phyloP scores from a whole-genome alignment of 2,329 filamentous ascomycete species.

The Tolypocladium inflatum region DNA sequence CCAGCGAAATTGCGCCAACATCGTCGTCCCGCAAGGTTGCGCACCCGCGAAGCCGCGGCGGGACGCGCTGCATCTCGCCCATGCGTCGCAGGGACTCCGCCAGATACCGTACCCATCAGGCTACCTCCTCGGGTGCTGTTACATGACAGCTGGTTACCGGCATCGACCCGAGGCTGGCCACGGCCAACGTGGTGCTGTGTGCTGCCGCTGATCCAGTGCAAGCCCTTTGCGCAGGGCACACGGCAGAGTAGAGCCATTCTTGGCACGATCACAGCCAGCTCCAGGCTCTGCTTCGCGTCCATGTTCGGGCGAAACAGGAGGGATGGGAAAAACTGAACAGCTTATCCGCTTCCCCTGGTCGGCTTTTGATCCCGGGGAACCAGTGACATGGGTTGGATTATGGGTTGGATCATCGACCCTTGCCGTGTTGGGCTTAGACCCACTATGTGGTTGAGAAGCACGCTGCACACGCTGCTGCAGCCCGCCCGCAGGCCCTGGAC shows the following conservation, averaged over 20 bases:
- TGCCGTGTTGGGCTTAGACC: conserved; percentile 8
- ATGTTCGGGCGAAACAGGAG: not conserved
- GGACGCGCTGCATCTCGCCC: not conserved
- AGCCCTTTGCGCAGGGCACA: not conserved
- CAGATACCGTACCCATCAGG: not conserved
- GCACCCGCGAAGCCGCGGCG: not conserved
- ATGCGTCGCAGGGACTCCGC: not conserved
- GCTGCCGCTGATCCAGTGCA: not conserved
- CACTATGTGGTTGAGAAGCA: conserved; percentile 13
- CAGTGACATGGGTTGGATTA: not conserved
- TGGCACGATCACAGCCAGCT: not conserved
- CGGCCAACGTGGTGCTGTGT: no score
- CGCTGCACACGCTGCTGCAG: not conserved
- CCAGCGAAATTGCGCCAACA: conserved; percentile 8
- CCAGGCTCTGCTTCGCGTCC: not conserved
- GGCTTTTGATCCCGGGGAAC: not conserved
- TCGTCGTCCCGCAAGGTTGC: not conserved
- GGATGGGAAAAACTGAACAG: not conserved
- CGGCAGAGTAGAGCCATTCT: not conserved
- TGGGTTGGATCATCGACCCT: not conserved
- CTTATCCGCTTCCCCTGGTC: not conserved
- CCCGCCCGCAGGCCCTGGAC: conserved; percentile 1
- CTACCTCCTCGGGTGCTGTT: not conserved
- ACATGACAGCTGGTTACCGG: not conserved
- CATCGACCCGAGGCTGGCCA: not conserved